Percentiles rank a stretch among this genome's conserved stretches.
phyloP scores from a whole-genome alignment of 1,284 basidiomycete species.

The Cryptococcus floricola region DNA sequence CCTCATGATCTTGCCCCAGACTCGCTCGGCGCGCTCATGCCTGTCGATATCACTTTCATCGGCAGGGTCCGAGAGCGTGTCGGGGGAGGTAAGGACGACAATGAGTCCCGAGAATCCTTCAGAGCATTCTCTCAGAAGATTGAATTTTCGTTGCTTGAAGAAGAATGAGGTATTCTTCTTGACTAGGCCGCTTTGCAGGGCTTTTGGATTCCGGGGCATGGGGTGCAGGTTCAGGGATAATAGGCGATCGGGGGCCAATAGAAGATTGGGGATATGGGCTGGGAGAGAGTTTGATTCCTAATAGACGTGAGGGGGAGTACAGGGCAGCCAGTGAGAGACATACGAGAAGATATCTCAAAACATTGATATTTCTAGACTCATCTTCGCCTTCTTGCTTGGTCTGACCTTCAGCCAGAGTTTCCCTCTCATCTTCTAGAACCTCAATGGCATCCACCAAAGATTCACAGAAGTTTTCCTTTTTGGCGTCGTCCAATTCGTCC shows the following conservation, averaged over 20 bases:
- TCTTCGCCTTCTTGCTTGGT: conserved; percentile 6
- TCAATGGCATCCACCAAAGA: conserved; percentile 28
- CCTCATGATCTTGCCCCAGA: conserved; percentile 82
- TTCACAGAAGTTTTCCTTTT: conserved; percentile 18
- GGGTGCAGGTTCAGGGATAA: conserved; percentile 29
- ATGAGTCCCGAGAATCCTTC: conserved; percentile 94
- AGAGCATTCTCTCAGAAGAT: conserved; percentile 91
- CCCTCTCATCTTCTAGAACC: conserved; percentile 12
- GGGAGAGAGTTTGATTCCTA: conserved; percentile 18
- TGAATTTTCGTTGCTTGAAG: conserved; percentile 99
- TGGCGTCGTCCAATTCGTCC: conserved; percentile 13
- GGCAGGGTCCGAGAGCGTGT: conserved; percentile 19
- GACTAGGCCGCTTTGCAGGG: conserved; percentile 24
- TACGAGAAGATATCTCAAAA: conserved; percentile 23
- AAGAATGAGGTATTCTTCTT: conserved; percentile 43
- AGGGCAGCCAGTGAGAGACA: neutral
- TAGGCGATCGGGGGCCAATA: conserved; percentile 16
- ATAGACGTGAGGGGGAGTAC: neutral
- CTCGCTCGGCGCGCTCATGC: conserved; percentile 62
- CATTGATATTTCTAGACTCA: conserved; percentile 14
- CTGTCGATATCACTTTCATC: conserved; percentile 16
- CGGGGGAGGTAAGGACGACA: conserved; percentile 71
- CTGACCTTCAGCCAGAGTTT: conserved; percentile 8
- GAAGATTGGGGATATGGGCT: conserved; percentile 21
- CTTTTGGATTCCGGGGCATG: conserved; percentile 21